A percentile compares a stretch with the other conserved stretches of the same genome.
phyloP scores from a whole-genome alignment of 495 filamentous ascomycete genomes.

The Penicillium flavigenum region DNA sequence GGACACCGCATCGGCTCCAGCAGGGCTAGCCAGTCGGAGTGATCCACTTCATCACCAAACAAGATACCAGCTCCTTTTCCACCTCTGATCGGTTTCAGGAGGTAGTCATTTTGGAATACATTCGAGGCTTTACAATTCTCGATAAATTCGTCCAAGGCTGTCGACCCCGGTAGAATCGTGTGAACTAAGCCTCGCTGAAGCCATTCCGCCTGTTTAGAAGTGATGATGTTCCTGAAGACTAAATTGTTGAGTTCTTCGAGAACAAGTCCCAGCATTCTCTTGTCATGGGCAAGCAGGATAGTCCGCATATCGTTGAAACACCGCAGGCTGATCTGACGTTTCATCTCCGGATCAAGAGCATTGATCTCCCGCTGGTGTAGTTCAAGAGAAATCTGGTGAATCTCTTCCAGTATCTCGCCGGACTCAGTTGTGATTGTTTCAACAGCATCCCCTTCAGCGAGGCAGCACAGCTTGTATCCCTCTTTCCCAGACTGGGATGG shows the following conservation, averaged over 20 bases:
- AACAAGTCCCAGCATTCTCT: slow-evolving; percentile 40
- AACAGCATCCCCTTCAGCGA: slow-evolving; percentile 4
- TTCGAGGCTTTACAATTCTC: neutral
- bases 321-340: slow-evolving; percentile 16
- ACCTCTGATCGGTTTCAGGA: slow-evolving; percentile 33
- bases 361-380: slow-evolving; percentile 44
- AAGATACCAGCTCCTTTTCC: slow-evolving; percentile 38
- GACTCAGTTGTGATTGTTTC: neutral
- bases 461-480: slow-evolving; percentile 29
- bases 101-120: slow-evolving; percentile 26
- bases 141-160: neutral
- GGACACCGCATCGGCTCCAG: neutral
- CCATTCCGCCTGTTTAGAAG: slow-evolving; percentile 22
- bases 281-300: slow-evolving; percentile 40
- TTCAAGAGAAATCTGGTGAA: slow-evolving; percentile 43
- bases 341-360: slow-evolving; percentile 28
- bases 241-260: slow-evolving; percentile 32
- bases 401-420: slow-evolving; percentile 33
- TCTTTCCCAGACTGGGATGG: neutral
- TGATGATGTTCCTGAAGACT: slow-evolving; percentile 24
- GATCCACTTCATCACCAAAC: slow-evolving; percentile 68
- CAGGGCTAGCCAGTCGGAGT: slow-evolving; percentile 47
- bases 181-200: slow-evolving; percentile 19
- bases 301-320: slow-evolving; percentile 41
- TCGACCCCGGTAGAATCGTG: slow-evolving; percentile 18